Conservation (phyloP, 495 filamentous ascomycete species). For the Friedmanniomyces simplex region DNA sequence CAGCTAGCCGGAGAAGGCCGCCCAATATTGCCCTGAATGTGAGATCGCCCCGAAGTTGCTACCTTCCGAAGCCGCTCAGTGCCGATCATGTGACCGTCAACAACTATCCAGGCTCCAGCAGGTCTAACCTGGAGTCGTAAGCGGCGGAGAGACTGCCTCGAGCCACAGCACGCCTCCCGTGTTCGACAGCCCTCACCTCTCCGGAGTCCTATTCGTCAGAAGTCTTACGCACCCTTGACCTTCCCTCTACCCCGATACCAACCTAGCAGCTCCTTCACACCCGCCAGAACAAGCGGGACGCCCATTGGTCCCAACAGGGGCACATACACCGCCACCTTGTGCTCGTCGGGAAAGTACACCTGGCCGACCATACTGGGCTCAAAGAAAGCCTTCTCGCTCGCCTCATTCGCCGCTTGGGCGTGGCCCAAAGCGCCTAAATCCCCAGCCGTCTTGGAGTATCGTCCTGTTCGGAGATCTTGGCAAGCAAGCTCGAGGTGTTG, state of each 20-base stretch:
- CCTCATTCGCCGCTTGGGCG: slow-evolving; percentile 72
- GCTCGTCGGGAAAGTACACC: slow-evolving; percentile 94
- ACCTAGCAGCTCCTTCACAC: slow-evolving; percentile 58
- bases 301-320: slow-evolving; percentile 85
- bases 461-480: slow-evolving; percentile 53
- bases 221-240: too few relatives aligned
- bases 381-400: slow-evolving; percentile 92
- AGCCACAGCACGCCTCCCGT: too few relatives aligned
- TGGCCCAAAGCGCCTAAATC: slow-evolving; percentile 55
- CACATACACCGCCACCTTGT: slow-evolving; percentile 95
- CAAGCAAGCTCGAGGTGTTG: slow-evolving; percentile 66
- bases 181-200: too few relatives aligned
- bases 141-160: too few relatives aligned
- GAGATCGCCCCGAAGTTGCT: too few relatives aligned
- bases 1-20: too few relatives aligned
- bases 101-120: too few relatives aligned
- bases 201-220: too few relatives aligned
- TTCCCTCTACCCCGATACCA: neutral
- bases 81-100: too few relatives aligned
- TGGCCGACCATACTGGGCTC: slow-evolving; percentile 99
- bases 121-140: too few relatives aligned
- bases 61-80: too few relatives aligned
- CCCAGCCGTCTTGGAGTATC: slow-evolving; percentile 29
- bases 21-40: too few relatives aligned
- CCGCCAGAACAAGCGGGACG: slow-evolving; percentile 74